Evolutionary conservation across 139 green algal genomes (phyloP).

Genomic region (Tetraselmis chui): DNA sequence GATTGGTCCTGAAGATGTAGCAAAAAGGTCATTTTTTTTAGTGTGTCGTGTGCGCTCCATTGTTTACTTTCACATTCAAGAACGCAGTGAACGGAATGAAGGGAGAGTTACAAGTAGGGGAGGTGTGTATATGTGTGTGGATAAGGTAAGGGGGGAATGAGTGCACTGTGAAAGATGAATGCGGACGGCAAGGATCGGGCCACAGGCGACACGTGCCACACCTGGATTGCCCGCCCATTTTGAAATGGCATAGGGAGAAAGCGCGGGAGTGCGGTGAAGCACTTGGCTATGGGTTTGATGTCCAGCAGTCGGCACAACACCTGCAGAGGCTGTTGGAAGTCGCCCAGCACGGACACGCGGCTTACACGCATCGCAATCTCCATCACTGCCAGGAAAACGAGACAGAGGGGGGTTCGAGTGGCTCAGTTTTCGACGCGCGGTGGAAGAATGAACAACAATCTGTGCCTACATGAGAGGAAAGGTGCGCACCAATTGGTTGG

Average conservation of each 20-base stretch:
- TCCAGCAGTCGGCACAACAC: slow-evolving; percentile 42
- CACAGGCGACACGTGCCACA: too few species aligned
- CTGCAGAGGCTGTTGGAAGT: slow-evolving; percentile 47
- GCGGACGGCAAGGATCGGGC: too few species aligned
- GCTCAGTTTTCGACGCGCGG: too few species aligned
- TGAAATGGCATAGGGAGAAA: slow-evolving; percentile 30
- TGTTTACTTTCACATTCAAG: too few species aligned
- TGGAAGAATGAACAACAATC: too few species aligned
- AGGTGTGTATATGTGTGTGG: too few species aligned
- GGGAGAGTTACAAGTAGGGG: too few species aligned
- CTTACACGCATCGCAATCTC: slow-evolving; percentile 40
- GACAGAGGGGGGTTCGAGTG: background rate
- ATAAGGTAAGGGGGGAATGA: too few species aligned
- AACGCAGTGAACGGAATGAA: too few species aligned
- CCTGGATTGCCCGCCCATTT: slow-evolving; percentile 11
- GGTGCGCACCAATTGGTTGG: slow-evolving; percentile 36
- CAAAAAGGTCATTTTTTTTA: too few species aligned
- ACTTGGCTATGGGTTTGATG: slow-evolving; percentile 41
- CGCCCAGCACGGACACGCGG: slow-evolving; percentile 53
- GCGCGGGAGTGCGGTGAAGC: slow-evolving; percentile 30
- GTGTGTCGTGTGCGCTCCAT: too few species aligned
- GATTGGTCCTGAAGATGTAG: slow-evolving; percentile 34
- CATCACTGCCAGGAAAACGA: slow-evolving; percentile 20
- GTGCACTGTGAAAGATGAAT: too few species aligned
- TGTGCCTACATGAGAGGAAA: background rate